These are phyloP conservation scores for Prunus padus DNA, from an alignment of 306 rosid genomes.

Conservation along the genomic window DNA sequence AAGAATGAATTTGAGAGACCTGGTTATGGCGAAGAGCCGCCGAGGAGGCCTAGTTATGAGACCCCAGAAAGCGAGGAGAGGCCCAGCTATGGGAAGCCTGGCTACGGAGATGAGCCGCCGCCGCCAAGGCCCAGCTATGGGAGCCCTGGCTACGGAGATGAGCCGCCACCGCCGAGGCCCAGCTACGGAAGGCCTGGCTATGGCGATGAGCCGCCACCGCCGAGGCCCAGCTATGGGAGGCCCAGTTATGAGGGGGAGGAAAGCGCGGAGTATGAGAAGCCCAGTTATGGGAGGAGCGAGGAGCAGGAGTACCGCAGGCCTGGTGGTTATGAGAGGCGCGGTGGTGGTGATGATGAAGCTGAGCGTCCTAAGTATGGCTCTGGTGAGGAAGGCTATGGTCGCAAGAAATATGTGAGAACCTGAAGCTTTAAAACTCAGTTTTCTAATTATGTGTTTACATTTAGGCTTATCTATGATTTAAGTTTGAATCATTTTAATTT, in stretches of 20 bases:
- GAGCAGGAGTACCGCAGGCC: not conserved
- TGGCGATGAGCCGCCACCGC: constrained; percentile 24
- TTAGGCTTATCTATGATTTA: too few relatives aligned
- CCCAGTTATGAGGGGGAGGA: constrained; percentile 22
- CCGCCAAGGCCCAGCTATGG: constrained; percentile 34
- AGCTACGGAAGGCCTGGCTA: constrained; percentile 4
- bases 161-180: constrained; percentile 8
- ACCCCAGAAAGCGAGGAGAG: constrained; percentile 6
- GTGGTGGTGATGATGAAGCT: constrained; percentile 34
- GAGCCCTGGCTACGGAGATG: constrained; percentile 13
- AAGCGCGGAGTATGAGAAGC: constrained; percentile 27
- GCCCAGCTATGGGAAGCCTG: constrained; percentile 20
- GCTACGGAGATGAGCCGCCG: constrained; percentile 22
- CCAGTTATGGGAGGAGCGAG: constrained; percentile 12
- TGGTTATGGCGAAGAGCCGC: constrained; percentile 12
- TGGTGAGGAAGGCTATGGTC: constrained; percentile 59
- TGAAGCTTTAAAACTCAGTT: not conserved
- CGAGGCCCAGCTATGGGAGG: constrained; percentile 37
- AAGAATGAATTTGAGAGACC: not conserved
- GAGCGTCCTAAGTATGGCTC: constrained; percentile 38
- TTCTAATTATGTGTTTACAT: too few relatives aligned
- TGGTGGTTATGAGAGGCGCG: constrained; percentile 18
- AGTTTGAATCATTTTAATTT: too few relatives aligned
- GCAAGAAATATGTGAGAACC: constrained; percentile 76
- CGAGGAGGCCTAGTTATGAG: constrained; percentile 20